Evolutionary conservation across 2,329 filamentous ascomycete genomes (phyloP).

Genomic region (Metarhizium brunneum): DNA sequence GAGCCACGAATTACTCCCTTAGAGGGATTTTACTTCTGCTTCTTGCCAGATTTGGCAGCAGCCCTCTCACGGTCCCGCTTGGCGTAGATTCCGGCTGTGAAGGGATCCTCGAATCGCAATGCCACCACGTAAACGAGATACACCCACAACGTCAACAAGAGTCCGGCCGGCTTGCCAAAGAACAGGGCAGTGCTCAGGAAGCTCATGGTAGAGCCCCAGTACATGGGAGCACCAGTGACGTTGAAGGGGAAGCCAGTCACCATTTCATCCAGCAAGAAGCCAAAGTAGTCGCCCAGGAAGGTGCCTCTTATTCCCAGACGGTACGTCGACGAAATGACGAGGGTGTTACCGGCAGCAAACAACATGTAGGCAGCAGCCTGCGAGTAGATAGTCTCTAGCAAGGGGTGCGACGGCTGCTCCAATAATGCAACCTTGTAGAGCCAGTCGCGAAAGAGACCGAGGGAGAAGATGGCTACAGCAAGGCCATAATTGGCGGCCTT

Average conservation of each 20-base stretch:
- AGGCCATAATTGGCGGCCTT: conserved; percentile 82
- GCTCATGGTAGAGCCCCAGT: conserved; percentile 85
- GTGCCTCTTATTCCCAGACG: conserved; percentile 89
- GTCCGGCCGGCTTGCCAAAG: conserved; percentile 78
- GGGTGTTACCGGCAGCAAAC: conserved; percentile 65
- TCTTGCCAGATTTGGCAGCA: conserved; percentile 37
- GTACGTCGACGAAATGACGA: conserved; percentile 86
- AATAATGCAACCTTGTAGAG: conserved; percentile 80
- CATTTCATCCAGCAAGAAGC: conserved; percentile 91
- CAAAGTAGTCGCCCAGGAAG: conserved; percentile 97
- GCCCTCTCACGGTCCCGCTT: conserved; percentile 61
- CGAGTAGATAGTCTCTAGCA: conserved; percentile 51
- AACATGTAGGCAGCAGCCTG: conserved; percentile 61
- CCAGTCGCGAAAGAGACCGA: conserved; percentile 81
- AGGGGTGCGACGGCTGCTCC: conserved; percentile 64
- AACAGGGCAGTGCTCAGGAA: conserved; percentile 82
- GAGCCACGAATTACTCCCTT: not conserved
- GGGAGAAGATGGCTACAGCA: conserved; percentile 78
- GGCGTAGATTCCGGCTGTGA: conserved; percentile 86
- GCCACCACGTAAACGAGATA: conserved; percentile 72
- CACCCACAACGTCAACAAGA: conserved; percentile 68
- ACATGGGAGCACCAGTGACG: conserved; percentile 87
- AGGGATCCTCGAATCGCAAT: conserved; percentile 83
- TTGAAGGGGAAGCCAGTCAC: conserved; percentile 96
- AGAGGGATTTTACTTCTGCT: conserved; percentile 32